Conservation (phyloP, 1,284 basidiomycete species). For the Golubevia pallescens region DNA sequence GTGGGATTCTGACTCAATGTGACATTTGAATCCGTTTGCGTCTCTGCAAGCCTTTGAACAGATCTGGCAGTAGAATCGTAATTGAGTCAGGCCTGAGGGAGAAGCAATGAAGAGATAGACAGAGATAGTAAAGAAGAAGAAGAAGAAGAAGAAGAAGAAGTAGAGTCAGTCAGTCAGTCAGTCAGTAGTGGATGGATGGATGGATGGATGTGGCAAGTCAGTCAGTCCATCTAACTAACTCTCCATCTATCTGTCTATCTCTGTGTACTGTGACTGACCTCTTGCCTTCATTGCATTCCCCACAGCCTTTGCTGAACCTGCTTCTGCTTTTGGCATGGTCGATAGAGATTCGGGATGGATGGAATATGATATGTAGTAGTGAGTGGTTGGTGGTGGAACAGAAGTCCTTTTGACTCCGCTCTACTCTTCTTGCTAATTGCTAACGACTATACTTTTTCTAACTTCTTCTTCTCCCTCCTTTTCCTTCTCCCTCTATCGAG, state of each 20-base stretch:
- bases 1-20: conserved; percentile 83
- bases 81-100: conserved; percentile 40
- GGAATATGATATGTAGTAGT: too few relatives aligned
- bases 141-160: neutral
- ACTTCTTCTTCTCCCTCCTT: too few relatives aligned
- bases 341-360: too few relatives aligned
- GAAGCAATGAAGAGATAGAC: neutral
- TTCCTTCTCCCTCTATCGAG: too few relatives aligned
- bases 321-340: conserved; percentile 23
- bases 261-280: conserved; percentile 9
- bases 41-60: conserved; percentile 60
- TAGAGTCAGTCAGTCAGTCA: neutral
- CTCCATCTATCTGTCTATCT: too few relatives aligned
- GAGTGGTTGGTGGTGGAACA: too few relatives aligned
- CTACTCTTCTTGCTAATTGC: too few relatives aligned
- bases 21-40: conserved; percentile 66
- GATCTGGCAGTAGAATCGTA: conserved; percentile 63
- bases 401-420: too few relatives aligned
- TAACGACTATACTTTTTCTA: too few relatives aligned
- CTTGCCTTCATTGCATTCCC: conserved; percentile 61
- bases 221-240: too few relatives aligned
- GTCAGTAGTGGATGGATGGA: neutral
- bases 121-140: too few relatives aligned
- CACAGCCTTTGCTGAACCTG: conserved; percentile 42
- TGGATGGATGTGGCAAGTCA: too few relatives aligned